phyloP scores from a whole-genome alignment of 2,329 filamentous ascomycete genomes.

The Celoporthe dispersa region DNA sequence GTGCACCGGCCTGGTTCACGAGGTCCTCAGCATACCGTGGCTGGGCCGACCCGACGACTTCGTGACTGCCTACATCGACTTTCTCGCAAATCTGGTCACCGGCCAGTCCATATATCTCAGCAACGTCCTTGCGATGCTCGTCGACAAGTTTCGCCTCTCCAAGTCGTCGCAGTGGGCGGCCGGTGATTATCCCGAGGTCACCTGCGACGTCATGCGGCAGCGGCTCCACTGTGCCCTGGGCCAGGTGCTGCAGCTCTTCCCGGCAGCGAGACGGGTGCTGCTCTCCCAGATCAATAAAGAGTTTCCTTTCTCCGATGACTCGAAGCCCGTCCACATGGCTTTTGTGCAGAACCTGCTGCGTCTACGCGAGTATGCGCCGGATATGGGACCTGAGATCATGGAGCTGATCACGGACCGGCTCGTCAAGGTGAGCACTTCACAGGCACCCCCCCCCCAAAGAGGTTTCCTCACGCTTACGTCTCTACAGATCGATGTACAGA shows the following conservation, averaged over 20 bases:
- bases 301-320: conserved; percentile 79
- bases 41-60: conserved; percentile 68
- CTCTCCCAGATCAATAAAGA: conserved; percentile 67
- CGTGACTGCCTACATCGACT: conserved; percentile 68
- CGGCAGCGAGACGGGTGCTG: conserved; percentile 74
- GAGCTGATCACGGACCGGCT: conserved; percentile 83
- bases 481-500: conserved; percentile 78
- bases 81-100: conserved; percentile 74
- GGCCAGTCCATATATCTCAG: conserved; percentile 80
- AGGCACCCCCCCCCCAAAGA: not conserved
- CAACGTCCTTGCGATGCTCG: conserved; percentile 77
- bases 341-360: conserved; percentile 85
- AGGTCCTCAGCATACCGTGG: conserved; percentile 66
- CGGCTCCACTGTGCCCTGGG: conserved; percentile 77
- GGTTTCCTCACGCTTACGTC: conserved; percentile 16
- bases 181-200: conserved; percentile 61
- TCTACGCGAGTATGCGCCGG: conserved; percentile 76
- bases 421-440: conserved; percentile 59
- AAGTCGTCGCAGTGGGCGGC: conserved; percentile 52
- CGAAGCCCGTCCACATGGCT: conserved; percentile 78
- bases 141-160: conserved; percentile 71
- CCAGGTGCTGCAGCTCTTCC: conserved; percentile 79
- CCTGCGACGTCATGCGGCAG: conserved; percentile 67
- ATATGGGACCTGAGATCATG: conserved; percentile 78
- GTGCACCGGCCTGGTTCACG: conserved; percentile 62